Conservation (phyloP, 768 basidiomycete species). For the Leccinum barrowsii region DNA sequence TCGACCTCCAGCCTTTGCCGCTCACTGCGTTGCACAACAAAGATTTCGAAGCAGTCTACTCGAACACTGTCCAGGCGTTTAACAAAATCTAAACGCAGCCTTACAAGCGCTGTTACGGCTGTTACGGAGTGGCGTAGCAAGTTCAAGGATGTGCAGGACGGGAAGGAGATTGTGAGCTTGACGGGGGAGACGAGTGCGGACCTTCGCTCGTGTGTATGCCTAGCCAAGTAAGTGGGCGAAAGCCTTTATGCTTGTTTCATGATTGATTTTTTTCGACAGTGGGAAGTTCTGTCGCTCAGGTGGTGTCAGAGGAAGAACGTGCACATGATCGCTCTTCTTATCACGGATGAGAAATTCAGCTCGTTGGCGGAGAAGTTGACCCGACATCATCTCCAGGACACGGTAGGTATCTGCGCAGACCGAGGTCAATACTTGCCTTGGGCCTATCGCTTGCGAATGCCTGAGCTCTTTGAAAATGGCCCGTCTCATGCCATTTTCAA, state of each 20-base stretch:
- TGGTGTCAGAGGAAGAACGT: conserved; percentile 94
- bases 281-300: conserved; percentile 91
- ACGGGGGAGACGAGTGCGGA: conserved; percentile 84
- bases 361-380: conserved; percentile 92
- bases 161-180: too few relatives aligned
- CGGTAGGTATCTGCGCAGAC: conserved; percentile 82
- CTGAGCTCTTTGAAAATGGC: conserved; percentile 92
- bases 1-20: conserved; percentile 89
- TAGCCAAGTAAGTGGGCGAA: conserved; percentile 32
- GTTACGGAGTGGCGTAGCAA: conserved; percentile 87
- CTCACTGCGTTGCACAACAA: conserved; percentile 90
- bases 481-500: conserved; percentile 95
- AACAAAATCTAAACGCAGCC: conserved; percentile 98
- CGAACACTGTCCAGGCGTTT: conserved; percentile 75
- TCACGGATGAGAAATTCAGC: conserved; percentile 90
- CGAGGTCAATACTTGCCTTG: too few relatives aligned
- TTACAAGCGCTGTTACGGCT: conserved; percentile 81
- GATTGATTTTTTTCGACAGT: conserved; percentile 42
- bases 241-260: not conserved
- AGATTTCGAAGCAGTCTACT: conserved; percentile 87
- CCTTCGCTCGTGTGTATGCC: conserved; percentile 92
- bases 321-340: conserved; percentile 89
- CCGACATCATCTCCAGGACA: conserved; percentile 80
- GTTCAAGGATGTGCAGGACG: conserved; percentile 38
- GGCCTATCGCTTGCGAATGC: conserved; percentile 96